Base-by-base conservation (phyloP, 2,329 filamentous ascomycete species). In the Coniochaeta pulveracea region DNA sequence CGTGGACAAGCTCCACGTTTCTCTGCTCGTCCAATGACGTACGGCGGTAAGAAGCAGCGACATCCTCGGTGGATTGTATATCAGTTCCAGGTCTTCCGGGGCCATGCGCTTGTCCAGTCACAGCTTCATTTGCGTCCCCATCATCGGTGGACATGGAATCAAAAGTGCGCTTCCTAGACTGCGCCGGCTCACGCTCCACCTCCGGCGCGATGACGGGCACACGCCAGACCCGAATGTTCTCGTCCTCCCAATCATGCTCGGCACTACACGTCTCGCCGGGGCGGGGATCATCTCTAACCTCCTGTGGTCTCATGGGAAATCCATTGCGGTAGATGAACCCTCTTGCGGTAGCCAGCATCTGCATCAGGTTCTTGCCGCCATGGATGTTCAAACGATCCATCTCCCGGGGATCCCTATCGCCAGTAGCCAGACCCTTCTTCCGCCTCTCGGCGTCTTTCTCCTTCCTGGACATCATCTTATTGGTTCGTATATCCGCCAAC, bases 291-390 rank as follows among this genome's bases (percentile, higher is more conserved):
- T 57, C 45, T 25, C 62, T 58, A 31, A 83, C 70, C 54, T 98
- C 91, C 40, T 74, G 66, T 2, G 80, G 66, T 19, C 60, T 62
- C n/a, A 95, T 58, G 0, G 80, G 80, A 50, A 93, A 69, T 1
- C 84, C 80, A 45, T 84, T 86, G 23, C 91, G 72, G 47, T 95
- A 89, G 32, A 96, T 75, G 55, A 94, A 94, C 19, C 78, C 66
- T 28, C 91, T 72, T 11, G 81, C 79, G 1, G 86, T 84, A n/a
- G 85, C 88, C 36, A 98, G 56, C 5, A 75, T 68, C 49, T 95
- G 80, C 28, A 76, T 72, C 35, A 96, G 56, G 50, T 96, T 96
- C 33, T 76, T 75, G 4, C 80, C 76, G 3, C 84, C 88, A 50
- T 93, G 82, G 10, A 96, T 40, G 22, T 40, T 42, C 5, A 30